A percentile compares a stretch with the other conserved stretches of the same genome.
phyloP scores from a whole-genome alignment of 2,329 filamentous ascomycete species.

The Fusarium marasasianum region DNA sequence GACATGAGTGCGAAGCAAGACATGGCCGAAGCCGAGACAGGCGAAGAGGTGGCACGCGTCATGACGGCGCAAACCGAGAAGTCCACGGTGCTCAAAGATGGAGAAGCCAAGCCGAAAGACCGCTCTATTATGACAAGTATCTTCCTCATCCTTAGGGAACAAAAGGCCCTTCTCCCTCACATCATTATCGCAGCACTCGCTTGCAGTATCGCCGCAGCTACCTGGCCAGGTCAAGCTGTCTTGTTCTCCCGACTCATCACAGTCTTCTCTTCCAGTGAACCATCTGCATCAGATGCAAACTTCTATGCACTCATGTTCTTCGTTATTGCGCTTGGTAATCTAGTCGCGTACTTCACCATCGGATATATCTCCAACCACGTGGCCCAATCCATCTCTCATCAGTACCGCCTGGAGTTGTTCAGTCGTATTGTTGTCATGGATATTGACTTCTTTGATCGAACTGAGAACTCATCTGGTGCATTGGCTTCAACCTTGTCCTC shows the following conservation, averaged over 20 bases:
- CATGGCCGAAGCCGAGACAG: not conserved
- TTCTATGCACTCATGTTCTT: slow-evolving; percentile 50
- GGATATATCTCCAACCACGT: slow-evolving; percentile 31
- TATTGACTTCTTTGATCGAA: slow-evolving; percentile 51
- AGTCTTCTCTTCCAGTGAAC: slow-evolving; percentile 34
- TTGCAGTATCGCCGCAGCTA: slow-evolving; percentile 36
- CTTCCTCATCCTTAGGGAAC: slow-evolving; percentile 24
- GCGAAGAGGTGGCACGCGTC: not conserved
- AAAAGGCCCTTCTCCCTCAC: slow-evolving; percentile 9
- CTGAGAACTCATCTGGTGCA: slow-evolving; percentile 47
- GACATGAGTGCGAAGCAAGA: not conserved
- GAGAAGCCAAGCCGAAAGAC: not conserved
- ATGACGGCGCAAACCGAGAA: slow-evolving; percentile 14
- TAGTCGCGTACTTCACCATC: slow-evolving; percentile 34
- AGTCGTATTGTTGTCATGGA: slow-evolving; percentile 50
- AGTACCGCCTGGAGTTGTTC: slow-evolving; percentile 44
- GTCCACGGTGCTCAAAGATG: not conserved
- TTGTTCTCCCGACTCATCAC: slow-evolving; percentile 45
- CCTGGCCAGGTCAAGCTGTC: slow-evolving; percentile 47
- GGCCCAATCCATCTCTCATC: slow-evolving; percentile 31
- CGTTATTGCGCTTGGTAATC: slow-evolving; percentile 36
- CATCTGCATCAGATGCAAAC: slow-evolving; percentile 41
- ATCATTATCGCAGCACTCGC: not conserved
- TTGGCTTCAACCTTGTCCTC: slow-evolving; percentile 46
- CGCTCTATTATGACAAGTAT: slow-evolving; percentile 16